A percentile compares a stretch with the other conserved stretches of the same genome.
phyloP scores from a whole-genome alignment of 176 grass and related monocot species.

The Luzula sylvatica region DNA sequence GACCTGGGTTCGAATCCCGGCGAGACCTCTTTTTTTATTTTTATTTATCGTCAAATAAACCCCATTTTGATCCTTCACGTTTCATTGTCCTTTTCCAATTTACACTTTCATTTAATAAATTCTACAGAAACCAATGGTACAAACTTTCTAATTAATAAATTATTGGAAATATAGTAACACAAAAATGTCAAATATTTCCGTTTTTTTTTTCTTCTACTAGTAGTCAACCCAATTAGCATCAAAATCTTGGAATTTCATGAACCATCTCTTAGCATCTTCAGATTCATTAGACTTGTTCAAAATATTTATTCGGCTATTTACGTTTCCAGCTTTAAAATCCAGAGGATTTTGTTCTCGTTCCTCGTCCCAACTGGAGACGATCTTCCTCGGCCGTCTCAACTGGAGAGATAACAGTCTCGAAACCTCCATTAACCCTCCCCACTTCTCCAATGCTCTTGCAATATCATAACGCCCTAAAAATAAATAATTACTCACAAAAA shows the following conservation, averaged over 20 bases:
- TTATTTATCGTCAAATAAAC: no score
- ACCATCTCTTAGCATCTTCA: conserved; percentile 45
- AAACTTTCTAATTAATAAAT: no score
- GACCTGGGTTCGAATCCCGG: conserved; percentile 99
- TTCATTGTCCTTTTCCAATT: no score
- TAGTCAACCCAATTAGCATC: conserved; percentile 67
- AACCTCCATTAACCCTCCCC: conserved; percentile 87
- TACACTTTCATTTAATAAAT: no score
- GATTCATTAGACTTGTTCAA: conserved; percentile 17
- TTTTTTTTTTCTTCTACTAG: conserved; percentile 4
- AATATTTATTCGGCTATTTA: conserved; percentile 17
- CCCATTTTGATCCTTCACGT: neutral
- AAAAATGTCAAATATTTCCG: no score
- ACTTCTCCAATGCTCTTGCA: conserved; percentile 86
- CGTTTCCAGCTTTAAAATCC: conserved; percentile 15
- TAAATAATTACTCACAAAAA: neutral
- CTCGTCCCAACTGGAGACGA: conserved; percentile 2
- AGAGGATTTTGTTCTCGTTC: conserved; percentile 22
- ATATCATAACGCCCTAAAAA: conserved; percentile 74
- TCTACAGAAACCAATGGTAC: no score
- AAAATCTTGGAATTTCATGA: conserved; percentile 68
- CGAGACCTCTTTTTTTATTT: conserved; percentile 30
- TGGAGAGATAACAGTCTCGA: conserved; percentile 72
- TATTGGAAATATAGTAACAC: no score
- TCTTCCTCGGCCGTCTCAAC: conserved; percentile 40